These are phyloP conservation scores for Lineolata rhizophorae DNA, from an alignment of 495 filamentous ascomycete genomes.

Conservation along the genomic window DNA sequence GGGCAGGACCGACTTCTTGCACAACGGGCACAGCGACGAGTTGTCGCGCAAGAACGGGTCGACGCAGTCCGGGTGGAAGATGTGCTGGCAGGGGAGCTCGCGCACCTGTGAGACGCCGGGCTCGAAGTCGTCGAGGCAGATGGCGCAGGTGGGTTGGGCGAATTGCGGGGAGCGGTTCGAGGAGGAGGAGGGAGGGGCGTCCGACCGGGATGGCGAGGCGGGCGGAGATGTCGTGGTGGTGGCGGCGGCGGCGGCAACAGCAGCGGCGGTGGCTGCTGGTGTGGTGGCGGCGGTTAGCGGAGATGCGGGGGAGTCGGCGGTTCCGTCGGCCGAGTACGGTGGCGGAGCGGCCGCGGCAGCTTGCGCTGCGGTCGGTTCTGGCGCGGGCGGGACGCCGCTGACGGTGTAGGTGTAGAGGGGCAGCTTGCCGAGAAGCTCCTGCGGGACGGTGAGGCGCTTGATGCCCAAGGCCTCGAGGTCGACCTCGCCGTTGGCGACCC, in stretches of 20 bases:
- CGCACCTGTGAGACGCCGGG: conserved; percentile 45
- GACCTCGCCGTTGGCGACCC: conserved; percentile 52
- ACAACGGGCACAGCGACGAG: conserved; percentile 70
- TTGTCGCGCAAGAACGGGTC: conserved; percentile 49
- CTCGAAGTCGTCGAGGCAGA: conserved; percentile 68
- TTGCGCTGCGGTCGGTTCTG: background rate
- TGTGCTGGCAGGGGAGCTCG: conserved; percentile 71
- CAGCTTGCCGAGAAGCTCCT: conserved; percentile 40
- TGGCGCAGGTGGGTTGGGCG: conserved; percentile 55
- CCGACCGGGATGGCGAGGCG: conserved; percentile 6
- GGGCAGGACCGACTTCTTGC: conserved; percentile 56
- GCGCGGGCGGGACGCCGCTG: background rate
- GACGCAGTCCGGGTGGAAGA: conserved; percentile 80
- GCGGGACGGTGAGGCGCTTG: conserved; percentile 48
- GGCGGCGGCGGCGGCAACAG: conserved; percentile 1
- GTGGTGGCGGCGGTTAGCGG: conserved; percentile 2
- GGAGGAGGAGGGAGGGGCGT: conserved; percentile 15
- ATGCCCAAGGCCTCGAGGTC: conserved; percentile 65
- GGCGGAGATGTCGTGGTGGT: conserved; percentile 5
- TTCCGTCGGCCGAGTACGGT: conserved; percentile 3
- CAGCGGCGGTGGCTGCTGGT: conserved; percentile 5
- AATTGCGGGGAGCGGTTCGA: conserved; percentile 13
- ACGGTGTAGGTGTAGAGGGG: conserved; percentile 46
- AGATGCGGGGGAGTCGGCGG: conserved; percentile 2
- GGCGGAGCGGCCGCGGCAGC: conserved; percentile 3